Conservation (phyloP, 2,329 filamentous ascomycete genomes). For the Simplicillium aogashimaense region DNA sequence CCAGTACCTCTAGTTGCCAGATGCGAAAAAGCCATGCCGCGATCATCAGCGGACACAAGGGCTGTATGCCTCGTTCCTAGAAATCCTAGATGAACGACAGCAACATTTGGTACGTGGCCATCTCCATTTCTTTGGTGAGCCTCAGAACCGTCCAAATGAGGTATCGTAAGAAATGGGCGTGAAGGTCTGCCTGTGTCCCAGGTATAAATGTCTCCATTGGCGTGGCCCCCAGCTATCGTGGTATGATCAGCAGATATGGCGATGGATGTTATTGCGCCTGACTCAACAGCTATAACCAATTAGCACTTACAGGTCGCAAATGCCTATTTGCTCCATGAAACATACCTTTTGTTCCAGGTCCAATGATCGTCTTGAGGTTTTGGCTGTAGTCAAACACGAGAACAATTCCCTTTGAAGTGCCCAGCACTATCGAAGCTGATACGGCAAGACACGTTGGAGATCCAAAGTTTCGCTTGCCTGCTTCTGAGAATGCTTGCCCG, state of each 20-base stretch:
- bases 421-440: conserved; percentile 78
- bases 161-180: conserved; percentile 79
- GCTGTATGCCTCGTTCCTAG: conserved; percentile 89
- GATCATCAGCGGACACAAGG: conserved; percentile 86
- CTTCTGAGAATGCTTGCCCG: conserved; percentile 82
- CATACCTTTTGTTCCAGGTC: conserved; percentile 80
- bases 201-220: conserved; percentile 85
- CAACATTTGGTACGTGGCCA: conserved; percentile 69
- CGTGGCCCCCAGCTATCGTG: conserved; percentile 83
- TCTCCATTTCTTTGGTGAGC: conserved; percentile 59
- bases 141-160: conserved; percentile 59
- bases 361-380: conserved; percentile 86
- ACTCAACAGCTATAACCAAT: conserved; percentile 64
- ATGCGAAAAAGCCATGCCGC: conserved; percentile 97
- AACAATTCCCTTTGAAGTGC: conserved; percentile 89
- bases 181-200: conserved; percentile 85
- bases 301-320: conserved; percentile 14
- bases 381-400: conserved; percentile 97
- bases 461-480: conserved; percentile 86
- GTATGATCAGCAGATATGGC: conserved; percentile 91
- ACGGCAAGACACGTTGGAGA: conserved; percentile 82
- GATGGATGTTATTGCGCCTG: conserved; percentile 75
- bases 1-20: conserved; percentile 86
- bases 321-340: background rate
- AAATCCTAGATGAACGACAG: conserved; percentile 88